Conservation (phyloP, 2,329 filamentous ascomycete species). For the Hypoxylon rubiginosum region DNA sequence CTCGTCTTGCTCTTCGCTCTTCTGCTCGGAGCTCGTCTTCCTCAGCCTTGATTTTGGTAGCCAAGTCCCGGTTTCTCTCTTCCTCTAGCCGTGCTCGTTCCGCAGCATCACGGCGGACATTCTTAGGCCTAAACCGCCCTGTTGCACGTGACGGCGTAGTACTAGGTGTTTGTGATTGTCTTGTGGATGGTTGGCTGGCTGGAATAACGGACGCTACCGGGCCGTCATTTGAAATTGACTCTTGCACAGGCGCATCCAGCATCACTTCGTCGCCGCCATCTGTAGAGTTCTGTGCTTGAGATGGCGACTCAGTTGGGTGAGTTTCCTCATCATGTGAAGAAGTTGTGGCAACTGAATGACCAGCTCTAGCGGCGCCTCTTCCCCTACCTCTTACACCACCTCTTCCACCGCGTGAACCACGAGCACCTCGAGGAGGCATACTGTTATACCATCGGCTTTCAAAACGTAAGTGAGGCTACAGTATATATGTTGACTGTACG, state of each 20-base stretch:
- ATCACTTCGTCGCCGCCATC: constrained; percentile 11
- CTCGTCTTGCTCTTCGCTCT: constrained; percentile 54
- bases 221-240: constrained; percentile 10
- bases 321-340: constrained; percentile 30
- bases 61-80: constrained; percentile 50
- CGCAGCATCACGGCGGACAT: constrained; percentile 64
- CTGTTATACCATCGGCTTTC: constrained; percentile 29
- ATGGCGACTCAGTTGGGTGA: constrained; percentile 23
- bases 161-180: constrained; percentile 52
- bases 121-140: constrained; percentile 63
- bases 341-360: constrained; percentile 33
- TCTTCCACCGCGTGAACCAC: constrained; percentile 40
- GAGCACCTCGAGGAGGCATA: constrained; percentile 45
- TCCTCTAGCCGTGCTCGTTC: constrained; percentile 62
- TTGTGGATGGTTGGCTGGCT: constrained; percentile 29
- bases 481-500: background rate
- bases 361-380: constrained; percentile 40
- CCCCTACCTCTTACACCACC: constrained; percentile 40
- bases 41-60: constrained; percentile 51
- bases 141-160: constrained; percentile 53
- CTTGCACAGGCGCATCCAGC: constrained; percentile 13
- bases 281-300: constrained; percentile 28
- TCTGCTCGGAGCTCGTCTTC: constrained; percentile 51
- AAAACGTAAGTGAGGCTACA: background rate
- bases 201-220: constrained; percentile 20